A percentile compares a stretch with the other conserved stretches of the same genome.
Evolutionary conservation across 345 rosid species (phyloP).

Genomic region (Pistacia integerrima): DNA sequence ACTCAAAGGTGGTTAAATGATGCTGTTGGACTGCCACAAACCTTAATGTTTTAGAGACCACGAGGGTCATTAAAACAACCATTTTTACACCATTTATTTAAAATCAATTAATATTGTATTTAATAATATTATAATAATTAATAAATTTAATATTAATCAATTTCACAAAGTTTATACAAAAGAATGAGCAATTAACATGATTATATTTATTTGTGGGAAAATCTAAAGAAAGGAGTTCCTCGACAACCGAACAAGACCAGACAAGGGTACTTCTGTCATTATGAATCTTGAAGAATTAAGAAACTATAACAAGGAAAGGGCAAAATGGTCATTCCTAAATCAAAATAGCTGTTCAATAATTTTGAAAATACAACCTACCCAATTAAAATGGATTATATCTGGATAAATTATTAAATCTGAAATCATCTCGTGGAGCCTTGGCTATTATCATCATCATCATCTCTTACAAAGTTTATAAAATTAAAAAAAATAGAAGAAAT

Average conservation of each 20-base stretch:
- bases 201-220: background rate
- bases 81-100: no score
- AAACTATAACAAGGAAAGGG: background rate
- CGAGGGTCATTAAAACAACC: no score
- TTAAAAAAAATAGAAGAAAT: background rate
- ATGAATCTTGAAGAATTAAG: background rate
- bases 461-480: slow-evolving; percentile 23
- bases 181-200: no score
- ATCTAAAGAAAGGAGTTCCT: background rate
- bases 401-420: background rate
- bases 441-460: slow-evolving; percentile 20
- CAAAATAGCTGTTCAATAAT: slow-evolving; percentile 28
- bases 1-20: no score
- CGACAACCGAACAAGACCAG: background rate
- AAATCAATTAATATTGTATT: no score
- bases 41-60: no score
- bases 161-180: no score
- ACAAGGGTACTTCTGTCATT: background rate
- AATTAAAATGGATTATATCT: slow-evolving; percentile 1
- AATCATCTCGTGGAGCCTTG: slow-evolving; percentile 16
- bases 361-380: slow-evolving; percentile 14
- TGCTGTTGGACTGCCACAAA: no score
- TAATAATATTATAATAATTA: no score
- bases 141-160: no score
- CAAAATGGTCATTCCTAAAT: background rate